Evolutionary conservation across 108 stramenopile genomes (phyloP).

Genomic region (Parietichytrium sp.): DNA sequence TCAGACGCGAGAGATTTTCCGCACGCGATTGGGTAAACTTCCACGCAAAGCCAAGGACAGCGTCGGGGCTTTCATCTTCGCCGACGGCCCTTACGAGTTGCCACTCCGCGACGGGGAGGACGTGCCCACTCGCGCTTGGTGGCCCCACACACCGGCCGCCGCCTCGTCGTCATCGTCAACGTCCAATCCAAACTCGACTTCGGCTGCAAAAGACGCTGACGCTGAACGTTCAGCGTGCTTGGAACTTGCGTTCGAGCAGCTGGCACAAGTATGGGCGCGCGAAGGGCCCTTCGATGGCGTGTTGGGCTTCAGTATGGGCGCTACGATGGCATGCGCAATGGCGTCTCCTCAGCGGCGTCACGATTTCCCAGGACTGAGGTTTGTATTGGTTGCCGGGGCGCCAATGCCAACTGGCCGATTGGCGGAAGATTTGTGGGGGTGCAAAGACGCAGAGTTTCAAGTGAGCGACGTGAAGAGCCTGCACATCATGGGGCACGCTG

Average conservation of each 20-base stretch:
- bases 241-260: not conserved
- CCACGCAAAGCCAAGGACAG: not conserved
- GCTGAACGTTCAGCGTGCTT: not conserved
- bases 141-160: too few species aligned
- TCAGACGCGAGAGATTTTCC: conserved; percentile 22
- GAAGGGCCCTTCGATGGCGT: conserved; percentile 37
- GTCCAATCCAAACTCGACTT: too few species aligned
- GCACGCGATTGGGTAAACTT: not conserved
- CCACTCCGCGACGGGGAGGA: conserved; percentile 25
- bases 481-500: conserved; percentile 29
- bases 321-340: not conserved
- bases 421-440: too few species aligned
- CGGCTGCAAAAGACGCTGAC: not conserved
- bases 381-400: conserved; percentile 26
- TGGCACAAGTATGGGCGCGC: not conserved
- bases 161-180: too few species aligned
- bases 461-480: not conserved
- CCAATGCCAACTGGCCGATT: not conserved
- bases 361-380: not conserved
- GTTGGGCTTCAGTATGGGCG: conserved; percentile 39
- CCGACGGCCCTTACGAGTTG: conserved; percentile 39
- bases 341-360: too few species aligned
- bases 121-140: conserved; percentile 32
- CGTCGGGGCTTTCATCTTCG: too few species aligned
- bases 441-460: not conserved